Evolutionary conservation across 768 basidiomycete genomes (phyloP).

Genomic region (Brasilioporus rufonigricans): DNA sequence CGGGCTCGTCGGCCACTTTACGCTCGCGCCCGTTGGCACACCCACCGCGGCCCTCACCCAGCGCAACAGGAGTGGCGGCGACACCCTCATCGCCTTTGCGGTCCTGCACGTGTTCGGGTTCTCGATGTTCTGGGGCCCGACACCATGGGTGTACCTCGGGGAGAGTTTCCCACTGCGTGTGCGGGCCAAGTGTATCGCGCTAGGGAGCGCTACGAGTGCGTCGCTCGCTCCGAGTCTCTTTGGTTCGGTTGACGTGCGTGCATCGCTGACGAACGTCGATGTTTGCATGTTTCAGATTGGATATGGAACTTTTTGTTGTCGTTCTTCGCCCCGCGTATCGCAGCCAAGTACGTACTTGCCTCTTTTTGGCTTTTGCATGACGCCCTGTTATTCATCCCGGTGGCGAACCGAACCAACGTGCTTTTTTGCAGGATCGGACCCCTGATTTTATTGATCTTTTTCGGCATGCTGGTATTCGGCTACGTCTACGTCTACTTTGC

Average conservation of each 20-base stretch:
- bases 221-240: not conserved
- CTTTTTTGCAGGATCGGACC: slow-evolving; percentile 54
- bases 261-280: not conserved
- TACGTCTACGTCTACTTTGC: slow-evolving; percentile 74
- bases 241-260: too few relatives aligned
- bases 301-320: slow-evolving; percentile 73
- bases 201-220: slow-evolving; percentile 58
- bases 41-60: slow-evolving; percentile 43
- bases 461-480: slow-evolving; percentile 69
- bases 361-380: too few relatives aligned
- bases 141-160: slow-evolving; percentile 74
- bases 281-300: slow-evolving; percentile 40
- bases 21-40: slow-evolving; percentile 53
- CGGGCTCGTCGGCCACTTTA: slow-evolving; percentile 69
- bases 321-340: slow-evolving; percentile 71
- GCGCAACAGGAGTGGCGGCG: slow-evolving; percentile 46
- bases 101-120: slow-evolving; percentile 71
- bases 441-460: slow-evolving; percentile 75
- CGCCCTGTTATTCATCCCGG: too few relatives aligned
- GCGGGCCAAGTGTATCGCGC: slow-evolving; percentile 69
- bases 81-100: slow-evolving; percentile 71
- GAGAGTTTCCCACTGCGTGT: slow-evolving; percentile 81
- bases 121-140: slow-evolving; percentile 75
- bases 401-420: not conserved
- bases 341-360: slow-evolving; percentile 45